Base-by-base conservation (phyloP, 2,329 filamentous ascomycete species). In the Fusarium dimerum region DNA sequence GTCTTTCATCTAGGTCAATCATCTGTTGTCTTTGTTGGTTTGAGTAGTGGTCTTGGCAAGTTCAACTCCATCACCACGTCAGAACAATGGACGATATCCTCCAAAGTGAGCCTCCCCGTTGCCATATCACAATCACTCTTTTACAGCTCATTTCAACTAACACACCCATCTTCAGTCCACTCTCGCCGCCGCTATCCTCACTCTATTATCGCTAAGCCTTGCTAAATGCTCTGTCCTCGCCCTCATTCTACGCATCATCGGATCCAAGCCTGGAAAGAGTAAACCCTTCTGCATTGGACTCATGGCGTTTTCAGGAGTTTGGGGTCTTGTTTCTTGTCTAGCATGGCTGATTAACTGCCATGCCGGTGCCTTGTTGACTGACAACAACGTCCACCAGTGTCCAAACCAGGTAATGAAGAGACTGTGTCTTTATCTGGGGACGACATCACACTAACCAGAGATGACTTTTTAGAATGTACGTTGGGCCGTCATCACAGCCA, bases 151-250 rank as follows among this genome's bases (percentile, higher is more conserved):
- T 6, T 7, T 16, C 11, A 30, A n/a, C 53, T 61, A 13, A 61
- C 45, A 16, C 1, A 3, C 20, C 7, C 20, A 26, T 3, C 17
- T 0, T 2, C 16, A 62, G 60, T 51, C 47, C 7, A 55, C 56
- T 10, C 30, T 61, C 1, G 55, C 55, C 0, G 48, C 60, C 6
- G 39, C 41, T 4, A 50, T 63, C 1, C 50, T 62, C 2, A 47
- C 18, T 18, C 45, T 61, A 15, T 2, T 61, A 2, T 20, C 47
- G 6, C 9, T 62, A 0, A 43, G 47, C 10, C 30, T 62, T 4
- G 52, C 60, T 0, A 62, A 63, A 34, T 61, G 57, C 7, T 62
- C 60, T 0, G 46, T 62, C 1, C 60, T 62, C 32, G 60, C 60
- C 8, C 60, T 62, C 3, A 46, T 63, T 5, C 51, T 59, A 12